These are phyloP conservation scores for Podospora australis DNA, from an alignment of 495 filamentous ascomycete species.

Conservation along the genomic window DNA sequence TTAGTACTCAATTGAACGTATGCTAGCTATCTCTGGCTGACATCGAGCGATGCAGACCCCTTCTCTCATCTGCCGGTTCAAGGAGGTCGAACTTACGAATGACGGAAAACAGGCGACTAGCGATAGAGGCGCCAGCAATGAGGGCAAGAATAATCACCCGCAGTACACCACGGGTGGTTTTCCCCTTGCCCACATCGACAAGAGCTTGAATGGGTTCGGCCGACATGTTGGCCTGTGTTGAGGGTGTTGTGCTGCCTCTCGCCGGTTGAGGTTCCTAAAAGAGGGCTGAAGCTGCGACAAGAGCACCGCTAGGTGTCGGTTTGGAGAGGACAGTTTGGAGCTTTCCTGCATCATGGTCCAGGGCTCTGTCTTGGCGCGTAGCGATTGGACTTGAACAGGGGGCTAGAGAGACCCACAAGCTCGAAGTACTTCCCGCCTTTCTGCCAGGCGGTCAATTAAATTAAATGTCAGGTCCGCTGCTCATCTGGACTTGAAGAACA, in stretches of 20 bases:
- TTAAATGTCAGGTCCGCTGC: too few relatives aligned
- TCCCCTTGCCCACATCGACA: constrained; percentile 38
- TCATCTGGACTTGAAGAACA: background rate
- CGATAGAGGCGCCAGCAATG: constrained; percentile 87
- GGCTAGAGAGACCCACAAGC: constrained; percentile 10
- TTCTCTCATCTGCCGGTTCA: too few relatives aligned
- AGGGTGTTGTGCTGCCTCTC: constrained; percentile 27
- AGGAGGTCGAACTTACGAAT: constrained; percentile 81
- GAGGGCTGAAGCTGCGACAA: constrained; percentile 20
- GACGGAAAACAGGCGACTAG: constrained; percentile 95
- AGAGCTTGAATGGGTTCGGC: constrained; percentile 32
- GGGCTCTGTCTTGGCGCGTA: constrained; percentile 22
- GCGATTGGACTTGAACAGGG: constrained; percentile 6
- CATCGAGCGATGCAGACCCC: too few relatives aligned
- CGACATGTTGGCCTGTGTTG: constrained; percentile 34
- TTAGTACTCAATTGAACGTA: constrained; percentile 32
- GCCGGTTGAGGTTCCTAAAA: constrained; percentile 11
- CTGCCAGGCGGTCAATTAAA: constrained; percentile 16
- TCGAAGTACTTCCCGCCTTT: constrained; percentile 9
- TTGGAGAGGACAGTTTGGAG: constrained; percentile 41
- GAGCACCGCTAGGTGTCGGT: constrained; percentile 9
- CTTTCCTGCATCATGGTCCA: constrained; percentile 24
- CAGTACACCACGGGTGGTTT: constrained; percentile 77
- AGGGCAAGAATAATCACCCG: constrained; percentile 86
- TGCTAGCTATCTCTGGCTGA: too few relatives aligned